Percentiles rank a stretch among this genome's conserved stretches.
Evolutionary conservation across 2,329 filamentous ascomycete genomes (phyloP).

Genomic region (Calonectria multiphialidica): DNA sequence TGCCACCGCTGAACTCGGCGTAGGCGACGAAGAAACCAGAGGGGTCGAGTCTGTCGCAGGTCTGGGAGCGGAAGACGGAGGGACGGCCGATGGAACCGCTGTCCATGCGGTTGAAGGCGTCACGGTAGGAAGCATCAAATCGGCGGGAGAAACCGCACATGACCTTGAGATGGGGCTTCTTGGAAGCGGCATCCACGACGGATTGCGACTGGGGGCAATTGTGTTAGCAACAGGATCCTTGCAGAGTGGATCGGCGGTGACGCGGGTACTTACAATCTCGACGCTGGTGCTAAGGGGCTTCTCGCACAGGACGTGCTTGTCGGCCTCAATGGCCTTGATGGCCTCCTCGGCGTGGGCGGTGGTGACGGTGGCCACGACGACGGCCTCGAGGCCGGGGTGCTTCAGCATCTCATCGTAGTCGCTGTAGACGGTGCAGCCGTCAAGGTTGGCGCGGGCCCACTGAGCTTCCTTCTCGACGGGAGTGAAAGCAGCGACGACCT

Average conservation of each 20-base stretch:
- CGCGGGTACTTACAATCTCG: conserved; percentile 62
- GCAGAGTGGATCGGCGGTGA: too few species aligned
- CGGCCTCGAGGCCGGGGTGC: conserved; percentile 42
- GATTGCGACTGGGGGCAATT: conserved; percentile 62
- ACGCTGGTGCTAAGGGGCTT: conserved; percentile 49
- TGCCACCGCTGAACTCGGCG: conserved; percentile 73
- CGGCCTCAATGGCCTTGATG: conserved; percentile 42
- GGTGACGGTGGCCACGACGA: conserved; percentile 41
- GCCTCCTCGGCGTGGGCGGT: conserved; percentile 42
- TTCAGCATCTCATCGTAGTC: conserved; percentile 44
- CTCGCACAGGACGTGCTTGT: conserved; percentile 43
- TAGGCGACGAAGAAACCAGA: conserved; percentile 78
- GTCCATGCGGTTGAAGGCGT: conserved; percentile 66
- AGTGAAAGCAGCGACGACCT: conserved; percentile 43
- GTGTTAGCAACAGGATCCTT: conserved; percentile 9
- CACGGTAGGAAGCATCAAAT: conserved; percentile 75
- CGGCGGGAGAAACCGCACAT: conserved; percentile 59
- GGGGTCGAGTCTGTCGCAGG: conserved; percentile 76
- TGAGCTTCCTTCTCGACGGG: conserved; percentile 40
- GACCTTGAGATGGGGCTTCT: conserved; percentile 72
- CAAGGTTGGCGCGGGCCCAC: conserved; percentile 38
- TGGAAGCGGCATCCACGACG: conserved; percentile 68
- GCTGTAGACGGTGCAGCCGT: conserved; percentile 39
- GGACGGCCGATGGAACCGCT: conserved; percentile 70
- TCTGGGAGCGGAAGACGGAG: conserved; percentile 73